These are phyloP conservation scores for Podaxis sp. DNA, from an alignment of 768 basidiomycete genomes.

Conservation along the genomic window DNA sequence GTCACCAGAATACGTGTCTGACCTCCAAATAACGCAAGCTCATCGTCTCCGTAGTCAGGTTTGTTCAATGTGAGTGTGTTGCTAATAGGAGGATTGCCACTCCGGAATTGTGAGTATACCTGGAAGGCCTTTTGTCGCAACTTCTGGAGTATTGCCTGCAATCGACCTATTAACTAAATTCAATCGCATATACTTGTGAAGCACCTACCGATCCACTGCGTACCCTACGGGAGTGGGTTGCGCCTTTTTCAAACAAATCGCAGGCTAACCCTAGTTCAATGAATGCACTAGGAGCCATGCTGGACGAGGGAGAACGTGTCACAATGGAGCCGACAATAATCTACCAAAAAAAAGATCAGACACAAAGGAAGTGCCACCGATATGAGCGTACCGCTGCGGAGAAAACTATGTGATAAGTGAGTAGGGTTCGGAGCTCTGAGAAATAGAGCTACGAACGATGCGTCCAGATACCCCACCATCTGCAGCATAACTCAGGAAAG, in stretches of 20 bases:
- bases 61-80: slow-evolving; percentile 34
- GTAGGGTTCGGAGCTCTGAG: not conserved
- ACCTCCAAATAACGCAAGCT: slow-evolving; percentile 66
- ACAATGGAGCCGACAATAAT: slow-evolving; percentile 65
- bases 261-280: slow-evolving; percentile 62
- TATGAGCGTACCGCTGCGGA: slow-evolving; percentile 37
- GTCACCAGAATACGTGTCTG: slow-evolving; percentile 65
- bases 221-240: slow-evolving; percentile 47
- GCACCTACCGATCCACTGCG: slow-evolving; percentile 49
- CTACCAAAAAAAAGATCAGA: slow-evolving; percentile 24
- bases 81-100: slow-evolving; percentile 32
- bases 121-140: slow-evolving; percentile 49
- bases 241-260: slow-evolving; percentile 60
- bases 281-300: slow-evolving; percentile 63
- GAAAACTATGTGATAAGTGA: slow-evolving; percentile 27
- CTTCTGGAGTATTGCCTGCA: slow-evolving; percentile 45
- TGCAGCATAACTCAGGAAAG: slow-evolving; percentile 54
- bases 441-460: slow-evolving; percentile 34
- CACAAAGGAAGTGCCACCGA: not conserved
- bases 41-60: slow-evolving; percentile 51
- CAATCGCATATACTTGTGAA: not conserved
- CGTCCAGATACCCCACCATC: slow-evolving; percentile 66
- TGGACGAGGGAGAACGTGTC: slow-evolving; percentile 57
- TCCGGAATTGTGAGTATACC: slow-evolving; percentile 45
- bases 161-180: not conserved